Evolutionary conservation across 2,329 filamentous ascomycete genomes (phyloP).

Genomic region (Pseudogymnoascus sp.): DNA sequence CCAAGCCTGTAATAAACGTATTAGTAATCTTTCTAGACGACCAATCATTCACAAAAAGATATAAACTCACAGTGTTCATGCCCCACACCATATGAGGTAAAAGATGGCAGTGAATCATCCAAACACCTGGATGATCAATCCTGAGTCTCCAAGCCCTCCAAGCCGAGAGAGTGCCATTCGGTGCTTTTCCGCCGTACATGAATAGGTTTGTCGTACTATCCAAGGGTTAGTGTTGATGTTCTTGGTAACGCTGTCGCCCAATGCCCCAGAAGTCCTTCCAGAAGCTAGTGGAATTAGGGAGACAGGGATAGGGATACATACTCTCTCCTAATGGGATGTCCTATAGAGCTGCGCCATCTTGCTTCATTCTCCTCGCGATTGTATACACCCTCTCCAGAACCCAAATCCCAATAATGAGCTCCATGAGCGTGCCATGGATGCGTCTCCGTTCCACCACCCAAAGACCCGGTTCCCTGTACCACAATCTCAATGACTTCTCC

Average conservation of each 20-base stretch:
- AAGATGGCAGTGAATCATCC: conserved; percentile 45
- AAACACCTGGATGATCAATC: conserved; percentile 40
- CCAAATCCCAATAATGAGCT: conserved; percentile 33
- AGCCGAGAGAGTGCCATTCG: conserved; percentile 17
- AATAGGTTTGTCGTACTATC: conserved; percentile 38
- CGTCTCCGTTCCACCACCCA: conserved; percentile 28
- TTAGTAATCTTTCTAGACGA: background rate
- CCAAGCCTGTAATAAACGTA: conserved; percentile 18
- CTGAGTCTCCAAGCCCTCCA: conserved; percentile 46
- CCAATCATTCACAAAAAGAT: conserved; percentile 17
- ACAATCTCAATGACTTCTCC: conserved; percentile 42
- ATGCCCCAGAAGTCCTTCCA: background rate
- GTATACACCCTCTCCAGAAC: conserved; percentile 39
- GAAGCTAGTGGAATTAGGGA: background rate
- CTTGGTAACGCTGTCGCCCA: background rate
- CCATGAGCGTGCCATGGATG: conserved; percentile 32
- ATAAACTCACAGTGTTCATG: background rate
- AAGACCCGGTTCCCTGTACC: conserved; percentile 35
- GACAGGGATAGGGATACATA: background rate
- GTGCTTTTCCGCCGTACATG: conserved; percentile 29
- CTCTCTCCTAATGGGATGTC: background rate
- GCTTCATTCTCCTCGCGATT: conserved; percentile 35
- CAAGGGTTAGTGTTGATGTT: background rate
- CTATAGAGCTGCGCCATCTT: background rate
- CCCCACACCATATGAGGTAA: conserved; percentile 37